Evolutionary conservation across 2,329 filamentous ascomycete species (phyloP), one percentile per base, ranked within the genome.

Genomic region (Myriosclerotinia duriaeana): DNA sequence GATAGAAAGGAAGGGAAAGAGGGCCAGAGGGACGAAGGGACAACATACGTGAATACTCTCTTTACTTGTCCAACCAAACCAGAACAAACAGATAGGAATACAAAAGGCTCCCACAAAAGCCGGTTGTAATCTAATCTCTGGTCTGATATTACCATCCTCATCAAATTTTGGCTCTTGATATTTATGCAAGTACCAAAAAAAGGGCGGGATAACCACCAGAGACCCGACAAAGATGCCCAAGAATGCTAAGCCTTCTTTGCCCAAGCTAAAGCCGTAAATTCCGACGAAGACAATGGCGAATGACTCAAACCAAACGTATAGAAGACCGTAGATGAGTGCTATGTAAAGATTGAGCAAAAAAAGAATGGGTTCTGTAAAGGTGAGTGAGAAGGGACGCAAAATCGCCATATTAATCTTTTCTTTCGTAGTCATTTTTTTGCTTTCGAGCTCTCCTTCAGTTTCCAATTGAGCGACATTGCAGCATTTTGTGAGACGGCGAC

Each of bases 301-400:
- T 17, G 83, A 83, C 73, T 89, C 87, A 73, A 89, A 89, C 78
- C 83, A 89, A 60, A 81, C 81, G 72, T 85, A 86, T 76, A 85
- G 85, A 72, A 85, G 85, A 59, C 80, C 84, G 75, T 88, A 89
- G 70, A 85, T 82, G 69, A 89, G 81, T 60, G 82, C 82, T 7
- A 83, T 85, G 76, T 89, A 89, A 48, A 87, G 69, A 72, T 87
- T 85, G 1, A 86, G 80, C 71, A 88, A 85, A 69, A 87, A 76
- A 68, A 89, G 81, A 17, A 86, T 84, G 0, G 87, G 87, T 66
- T 89, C 86, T 69, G 84, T 82, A 73, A 87, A 71, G 11, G 80
- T 85, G 69, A 89, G 83, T 71, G 85, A 80, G 44, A 84, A 77
- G 4, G 87, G 87, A 73, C 84, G 84, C 74, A 87, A 80, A 42